Evolutionary conservation across 768 basidiomycete species (phyloP).

Genomic region (Paxillus rubicundulus): DNA sequence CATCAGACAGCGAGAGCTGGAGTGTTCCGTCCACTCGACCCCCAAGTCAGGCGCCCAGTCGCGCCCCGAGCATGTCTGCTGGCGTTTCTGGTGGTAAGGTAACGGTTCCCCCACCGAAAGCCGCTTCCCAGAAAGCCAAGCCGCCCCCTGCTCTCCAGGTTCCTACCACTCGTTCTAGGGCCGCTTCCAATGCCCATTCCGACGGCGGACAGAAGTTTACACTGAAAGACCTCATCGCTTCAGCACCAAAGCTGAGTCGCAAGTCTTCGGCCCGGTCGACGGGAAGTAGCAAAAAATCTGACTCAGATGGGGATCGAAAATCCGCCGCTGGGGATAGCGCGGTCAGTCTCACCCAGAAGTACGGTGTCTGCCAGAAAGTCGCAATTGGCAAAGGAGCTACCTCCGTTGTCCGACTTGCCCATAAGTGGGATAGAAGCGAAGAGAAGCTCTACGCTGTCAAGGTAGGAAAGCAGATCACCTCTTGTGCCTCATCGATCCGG

Average conservation of each 20-base stretch:
- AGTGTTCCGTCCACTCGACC: slow-evolving; percentile 63
- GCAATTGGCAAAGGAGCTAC: slow-evolving; percentile 99
- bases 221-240: slow-evolving; percentile 74
- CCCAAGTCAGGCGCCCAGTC: slow-evolving; percentile 52
- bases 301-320: slow-evolving; percentile 54
- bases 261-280: slow-evolving; percentile 71
- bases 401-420: slow-evolving; percentile 91
- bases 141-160: slow-evolving; percentile 13
- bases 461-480: slow-evolving; percentile 44
- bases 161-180: slow-evolving; percentile 33
- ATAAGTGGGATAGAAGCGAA: slow-evolving; percentile 97
- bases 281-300: slow-evolving; percentile 60
- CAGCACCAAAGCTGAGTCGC: slow-evolving; percentile 72
- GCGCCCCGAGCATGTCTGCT: slow-evolving; percentile 36
- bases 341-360: slow-evolving; percentile 76
- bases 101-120: slow-evolving; percentile 29
- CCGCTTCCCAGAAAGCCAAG: slow-evolving; percentile 20
- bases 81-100: slow-evolving; percentile 39
- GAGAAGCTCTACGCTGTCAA: slow-evolving; percentile 99
- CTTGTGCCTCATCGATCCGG: background rate
- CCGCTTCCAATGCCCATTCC: slow-evolving; percentile 49
- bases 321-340: slow-evolving; percentile 52
- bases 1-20: slow-evolving; percentile 56
- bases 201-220: slow-evolving; percentile 73
- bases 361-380: slow-evolving; percentile 94